Base-by-base conservation (phyloP, 2,329 filamentous ascomycete genomes). In the Exophiala sp. region DNA sequence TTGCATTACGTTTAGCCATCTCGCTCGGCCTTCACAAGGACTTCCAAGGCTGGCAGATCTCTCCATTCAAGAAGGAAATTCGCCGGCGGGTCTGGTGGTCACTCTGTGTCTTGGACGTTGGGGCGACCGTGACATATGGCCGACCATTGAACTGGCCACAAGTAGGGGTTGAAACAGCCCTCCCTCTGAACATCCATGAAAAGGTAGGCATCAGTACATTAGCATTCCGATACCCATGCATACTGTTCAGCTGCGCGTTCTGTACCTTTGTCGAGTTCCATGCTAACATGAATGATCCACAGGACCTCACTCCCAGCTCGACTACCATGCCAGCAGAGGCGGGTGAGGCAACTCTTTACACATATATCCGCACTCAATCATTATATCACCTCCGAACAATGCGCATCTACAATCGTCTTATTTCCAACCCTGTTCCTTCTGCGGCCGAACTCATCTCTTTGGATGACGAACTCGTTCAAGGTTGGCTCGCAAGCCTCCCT, bases 61-160 rank as follows among this genome's bases (percentile, higher is more conserved):
- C 67, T 34, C 66, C 72, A 3, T 60, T 71, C 2, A 67, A 70
- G 50, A 63, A 66, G 43, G 69, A 72, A 49, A 66, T 71, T 2
- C 64, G 69, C 37, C 58, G 69, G 50, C 61, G 69, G 43, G 52
- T 71, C 22, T 79, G 76, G 76, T 79, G 76, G 76, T 77, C 73
- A 23, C 69, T 78, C 1, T 79, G 79, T 58, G 77, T 74, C 52
- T 62, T 79, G 19, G 76, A 79, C 58, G 71, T 70, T 64, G 74
- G 74, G n/a, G 73, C 73, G 11, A 70, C 70, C 19, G 71, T 76
- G 44, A 76, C 74, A 0, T 75, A 75, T 54, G 71, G 72, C 18
- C 67, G 74, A 27, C 73, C 74, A 0, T 65, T 75, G 43, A 65
- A 71, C 16, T 66, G 72, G 46, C 73, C 73, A 2, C 66, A 69